Percentiles rank a stretch among this genome's conserved stretches.
These are phyloP conservation scores for Magnolia kwangsiensis DNA, from an alignment of 164 flowering plant species.

Conservation along the genomic window DNA sequence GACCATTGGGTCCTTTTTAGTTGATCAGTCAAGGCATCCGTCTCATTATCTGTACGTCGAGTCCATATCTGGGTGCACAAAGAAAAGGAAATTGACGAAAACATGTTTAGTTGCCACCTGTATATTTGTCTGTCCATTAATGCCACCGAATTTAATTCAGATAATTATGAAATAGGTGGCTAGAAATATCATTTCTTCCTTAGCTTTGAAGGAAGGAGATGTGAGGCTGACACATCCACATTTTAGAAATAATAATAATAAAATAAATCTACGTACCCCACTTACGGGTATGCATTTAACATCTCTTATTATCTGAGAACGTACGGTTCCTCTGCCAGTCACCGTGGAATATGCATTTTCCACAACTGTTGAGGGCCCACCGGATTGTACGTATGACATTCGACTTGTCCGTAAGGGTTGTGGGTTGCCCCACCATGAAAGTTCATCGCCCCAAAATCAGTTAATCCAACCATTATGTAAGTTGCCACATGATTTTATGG, in stretches of 20 bases:
- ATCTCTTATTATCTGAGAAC: neutral
- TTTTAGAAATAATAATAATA: neutral
- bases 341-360: no score
- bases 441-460: no score
- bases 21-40: neutral
- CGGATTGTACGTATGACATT: no score
- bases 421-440: no score
- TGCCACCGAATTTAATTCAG: neutral
- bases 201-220: neutral
- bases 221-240: neutral
- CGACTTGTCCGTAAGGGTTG: no score
- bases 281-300: neutral
- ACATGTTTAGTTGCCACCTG: neutral
- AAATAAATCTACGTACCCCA: neutral
- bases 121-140: conserved; percentile 1
- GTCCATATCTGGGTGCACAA: neutral
- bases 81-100: neutral
- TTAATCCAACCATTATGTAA: no score
- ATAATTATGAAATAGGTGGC: neutral
- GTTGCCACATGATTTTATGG: no score
- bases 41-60: neutral
- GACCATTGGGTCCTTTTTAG: no score
- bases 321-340: no score
- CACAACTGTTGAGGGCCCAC: no score
- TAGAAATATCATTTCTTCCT: neutral